phyloP scores from a whole-genome alignment of 192 early-diverging fungal species.

The Dissophora ornata region DNA sequence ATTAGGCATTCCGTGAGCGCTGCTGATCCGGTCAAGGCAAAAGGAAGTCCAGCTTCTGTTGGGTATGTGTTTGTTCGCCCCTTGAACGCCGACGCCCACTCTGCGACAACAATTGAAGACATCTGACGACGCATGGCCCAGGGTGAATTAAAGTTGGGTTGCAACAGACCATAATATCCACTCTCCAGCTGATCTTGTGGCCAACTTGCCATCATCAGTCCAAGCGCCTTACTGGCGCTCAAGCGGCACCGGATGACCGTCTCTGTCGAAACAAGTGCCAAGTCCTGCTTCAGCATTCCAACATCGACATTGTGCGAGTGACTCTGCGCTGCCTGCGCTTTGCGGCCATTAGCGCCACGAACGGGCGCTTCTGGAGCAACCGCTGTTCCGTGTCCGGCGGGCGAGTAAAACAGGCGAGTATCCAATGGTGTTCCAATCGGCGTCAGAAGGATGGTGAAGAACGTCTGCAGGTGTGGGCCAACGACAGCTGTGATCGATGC shows the following conservation, averaged over 20 bases:
- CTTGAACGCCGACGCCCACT: conserved; percentile 74
- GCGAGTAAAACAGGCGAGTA: conserved; percentile 56
- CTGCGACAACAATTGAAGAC: conserved; percentile 80
- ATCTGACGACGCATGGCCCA: conserved; percentile 85
- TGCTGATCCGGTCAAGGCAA: conserved; percentile 68
- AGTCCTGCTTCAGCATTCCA: conserved; percentile 92
- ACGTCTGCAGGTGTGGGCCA: conserved; percentile 54
- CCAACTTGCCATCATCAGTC: conserved; percentile 74
- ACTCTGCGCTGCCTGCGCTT: conserved; percentile 28
- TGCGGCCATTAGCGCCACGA: conserved; percentile 36
- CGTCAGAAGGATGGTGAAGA: conserved; percentile 84
- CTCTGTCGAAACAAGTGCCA: conserved; percentile 81
- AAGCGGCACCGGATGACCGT: conserved; percentile 86
- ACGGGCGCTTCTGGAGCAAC: conserved; percentile 12
- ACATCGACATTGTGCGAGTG: conserved; percentile 82
- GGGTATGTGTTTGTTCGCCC: conserved; percentile 45
- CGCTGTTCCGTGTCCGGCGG: conserved; percentile 17
- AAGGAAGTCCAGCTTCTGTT: conserved; percentile 48
- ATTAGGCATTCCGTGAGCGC: conserved; percentile 64
- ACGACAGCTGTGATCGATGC: conserved; percentile 31
- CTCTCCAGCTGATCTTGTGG: conserved; percentile 59
- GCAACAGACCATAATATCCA: conserved; percentile 65
- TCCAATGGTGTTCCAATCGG: conserved; percentile 88
- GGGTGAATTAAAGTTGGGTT: conserved; percentile 71
- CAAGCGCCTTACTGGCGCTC: conserved; percentile 81